Base-by-base conservation (phyloP, 176 grass and related monocot genomes). In the Oryza officinalis region DNA sequence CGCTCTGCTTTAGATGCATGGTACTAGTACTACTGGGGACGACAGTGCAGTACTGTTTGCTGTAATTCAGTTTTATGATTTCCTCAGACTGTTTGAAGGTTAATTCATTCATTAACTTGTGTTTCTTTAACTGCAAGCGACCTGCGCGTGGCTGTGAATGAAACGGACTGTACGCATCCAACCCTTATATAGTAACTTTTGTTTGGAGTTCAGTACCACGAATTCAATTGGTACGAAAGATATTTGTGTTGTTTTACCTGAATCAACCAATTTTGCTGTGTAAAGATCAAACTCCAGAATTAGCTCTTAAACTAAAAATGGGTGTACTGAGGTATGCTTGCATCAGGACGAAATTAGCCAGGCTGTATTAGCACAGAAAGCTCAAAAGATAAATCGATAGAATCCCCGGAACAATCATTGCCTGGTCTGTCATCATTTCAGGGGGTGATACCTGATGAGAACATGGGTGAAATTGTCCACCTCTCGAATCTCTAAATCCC, bases 111-210 rank as follows among this genome's bases (percentile, higher is more conserved):
- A 23, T 25, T 43, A 64, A 49, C 25, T 6, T 60, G 23, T 41
- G n/a, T 54, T 59, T 49, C 57, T 49, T 72, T 27, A 78, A 78
- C 5, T 32, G 61, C 43, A 88, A 78, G 73, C 80, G 43, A 78
- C 67, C 31, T 61, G 47, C 28, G 27, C 4, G 75, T 40, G 30
- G 40, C 49, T 20, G 49, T 52, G 54, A 59, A 64, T 61, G 67
- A 85, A 85, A 57, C 30, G 12, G 7, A 40, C 8, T 54, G 27
- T 76, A 79, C 67, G 13, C 59, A 67, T 31, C 5, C 30, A 40
- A 28, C 67, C 1, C 26, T 27, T 4, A 28, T 41, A 61, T 41
- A 61, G 37, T 27, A 38, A 28, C 80, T 72, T 45, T 45, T 31
- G 68, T 45, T 82, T 20, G 15, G 12, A 45, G 68, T 82, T 60